phyloP scores from a whole-genome alignment of 768 basidiomycete species.

The Fomitopsis serialis region DNA sequence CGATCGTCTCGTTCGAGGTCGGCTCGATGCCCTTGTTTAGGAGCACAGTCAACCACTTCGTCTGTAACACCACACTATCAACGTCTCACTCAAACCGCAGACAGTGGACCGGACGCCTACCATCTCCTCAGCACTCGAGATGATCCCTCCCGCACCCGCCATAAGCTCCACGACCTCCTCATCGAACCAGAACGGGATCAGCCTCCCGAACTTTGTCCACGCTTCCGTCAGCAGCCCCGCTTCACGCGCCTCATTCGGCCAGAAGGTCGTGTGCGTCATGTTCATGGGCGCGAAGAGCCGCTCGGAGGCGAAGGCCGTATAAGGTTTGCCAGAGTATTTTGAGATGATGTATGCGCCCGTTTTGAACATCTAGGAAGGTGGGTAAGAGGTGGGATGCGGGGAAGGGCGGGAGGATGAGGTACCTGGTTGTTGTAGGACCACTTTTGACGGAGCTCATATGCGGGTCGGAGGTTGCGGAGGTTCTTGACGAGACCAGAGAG shows the following conservation, averaged over 20 bases:
- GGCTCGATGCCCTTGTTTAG: slow-evolving; percentile 33
- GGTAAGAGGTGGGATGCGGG: neutral
- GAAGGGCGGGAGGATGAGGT: neutral
- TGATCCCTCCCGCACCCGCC: slow-evolving; percentile 38
- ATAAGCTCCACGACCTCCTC: slow-evolving; percentile 22
- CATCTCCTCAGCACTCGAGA: slow-evolving; percentile 39
- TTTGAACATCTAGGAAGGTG: slow-evolving; percentile 32
- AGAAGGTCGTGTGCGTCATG: slow-evolving; percentile 38
- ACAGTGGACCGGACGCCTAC: slow-evolving; percentile 20
- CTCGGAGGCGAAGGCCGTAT: slow-evolving; percentile 34
- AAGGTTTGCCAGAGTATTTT: slow-evolving; percentile 28
- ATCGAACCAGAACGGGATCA: slow-evolving; percentile 30
- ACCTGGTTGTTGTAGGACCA: slow-evolving; percentile 38
- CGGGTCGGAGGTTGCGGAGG: slow-evolving; percentile 26
- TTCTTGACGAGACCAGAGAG: slow-evolving; percentile 19
- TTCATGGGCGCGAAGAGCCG: slow-evolving; percentile 36
- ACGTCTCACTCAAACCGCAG: neutral
- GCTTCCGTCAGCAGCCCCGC: slow-evolving; percentile 23
- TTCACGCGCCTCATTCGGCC: slow-evolving; percentile 25
- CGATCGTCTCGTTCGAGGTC: slow-evolving; percentile 24
- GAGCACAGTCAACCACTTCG: slow-evolving; percentile 33
- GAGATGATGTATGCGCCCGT: slow-evolving; percentile 29
- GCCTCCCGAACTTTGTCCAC: slow-evolving; percentile 28
- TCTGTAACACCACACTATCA: slow-evolving; percentile 18
- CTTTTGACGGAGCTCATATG: slow-evolving; percentile 32